Evolutionary conservation across 768 basidiomycete genomes (phyloP), one percentile per base, ranked within the genome.

Genomic region (Pleurotus eryngii): DNA sequence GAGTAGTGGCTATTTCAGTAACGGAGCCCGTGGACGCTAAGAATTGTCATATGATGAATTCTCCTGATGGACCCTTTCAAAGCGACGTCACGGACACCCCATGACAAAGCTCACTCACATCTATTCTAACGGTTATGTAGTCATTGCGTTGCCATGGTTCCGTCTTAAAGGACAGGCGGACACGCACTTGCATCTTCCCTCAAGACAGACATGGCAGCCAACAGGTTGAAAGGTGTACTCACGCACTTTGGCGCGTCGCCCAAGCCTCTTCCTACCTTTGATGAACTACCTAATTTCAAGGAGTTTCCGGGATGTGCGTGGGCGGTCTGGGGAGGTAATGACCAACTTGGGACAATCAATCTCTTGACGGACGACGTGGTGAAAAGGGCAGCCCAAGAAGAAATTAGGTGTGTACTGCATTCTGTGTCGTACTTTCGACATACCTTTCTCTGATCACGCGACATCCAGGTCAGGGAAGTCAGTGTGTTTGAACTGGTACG

Each of bases 261-360:
- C 38, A 54, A 54, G 7, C 42, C 30, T 46, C 57, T 74, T 2
- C 75, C 74, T 4, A 64, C 68, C 20, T 75, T 67, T 55, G 74
- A 76, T 57, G 73, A 77, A 39, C 65, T 77, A 27, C 72, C 70
- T 11, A 63, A 75, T 9, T 85, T 68, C 77, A 84, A 74, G 73
- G 81, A 72, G 64, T 79, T 63, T 70, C 77, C 66, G 51, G 87
- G 86, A 8, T 88, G 86, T 56, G 87, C 86, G 2, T 89, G 87
- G 87, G 75, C 74, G 3, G 74, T 87, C 8, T 88, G 85, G 85
- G 86, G 86, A 22, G 68, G 76, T 38, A 79, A 82, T 17, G 87
- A 89, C 59, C 74, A 88, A 62, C 73, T 88, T 17, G 87, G 87
- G 1, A 88, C 85, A 4, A 72, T 88, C 39, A 88, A 88, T 64